A percentile compares a stretch with the other conserved stretches of the same genome.
Evolutionary conservation across 768 basidiomycete species (phyloP).

Genomic region (Tricholoma flavovirens): DNA sequence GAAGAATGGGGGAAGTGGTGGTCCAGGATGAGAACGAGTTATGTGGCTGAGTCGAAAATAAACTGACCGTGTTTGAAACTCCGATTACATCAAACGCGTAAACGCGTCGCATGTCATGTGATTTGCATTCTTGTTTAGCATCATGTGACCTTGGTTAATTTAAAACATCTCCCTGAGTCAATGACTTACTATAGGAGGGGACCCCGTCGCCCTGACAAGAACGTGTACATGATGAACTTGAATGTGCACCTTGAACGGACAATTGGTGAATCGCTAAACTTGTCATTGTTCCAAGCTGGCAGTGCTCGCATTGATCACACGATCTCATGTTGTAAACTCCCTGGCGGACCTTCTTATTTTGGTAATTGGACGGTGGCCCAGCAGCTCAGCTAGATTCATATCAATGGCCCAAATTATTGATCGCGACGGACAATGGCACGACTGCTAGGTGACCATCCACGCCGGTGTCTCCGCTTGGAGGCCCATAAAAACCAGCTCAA

Average conservation of each 20-base stretch:
- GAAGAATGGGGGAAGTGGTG: constrained; percentile 10
- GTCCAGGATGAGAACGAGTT: constrained; percentile 20
- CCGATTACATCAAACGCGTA: constrained; percentile 34
- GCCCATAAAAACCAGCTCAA: background rate
- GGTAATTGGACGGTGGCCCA: background rate
- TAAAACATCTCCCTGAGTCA: too few species aligned
- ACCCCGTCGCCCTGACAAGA: too few species aligned
- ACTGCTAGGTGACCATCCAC: background rate
- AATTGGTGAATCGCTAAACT: background rate
- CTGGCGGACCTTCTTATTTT: background rate
- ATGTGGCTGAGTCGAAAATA: constrained; percentile 18
- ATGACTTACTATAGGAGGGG: too few species aligned
- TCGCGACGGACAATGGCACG: background rate
- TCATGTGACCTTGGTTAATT: background rate
- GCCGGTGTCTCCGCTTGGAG: background rate
- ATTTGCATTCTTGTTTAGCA: constrained; percentile 5
- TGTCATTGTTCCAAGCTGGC: background rate
- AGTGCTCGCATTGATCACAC: background rate
- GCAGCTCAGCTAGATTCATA: background rate
- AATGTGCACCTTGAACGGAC: background rate
- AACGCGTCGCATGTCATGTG: constrained; percentile 33
- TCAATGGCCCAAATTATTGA: background rate
- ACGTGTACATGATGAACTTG: too few species aligned
- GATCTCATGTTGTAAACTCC: background rate
- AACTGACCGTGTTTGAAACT: constrained; percentile 27